Evolutionary conservation across 2,329 filamentous ascomycete species (phyloP).

Genomic region (Aspergillus spinulosporus): DNA sequence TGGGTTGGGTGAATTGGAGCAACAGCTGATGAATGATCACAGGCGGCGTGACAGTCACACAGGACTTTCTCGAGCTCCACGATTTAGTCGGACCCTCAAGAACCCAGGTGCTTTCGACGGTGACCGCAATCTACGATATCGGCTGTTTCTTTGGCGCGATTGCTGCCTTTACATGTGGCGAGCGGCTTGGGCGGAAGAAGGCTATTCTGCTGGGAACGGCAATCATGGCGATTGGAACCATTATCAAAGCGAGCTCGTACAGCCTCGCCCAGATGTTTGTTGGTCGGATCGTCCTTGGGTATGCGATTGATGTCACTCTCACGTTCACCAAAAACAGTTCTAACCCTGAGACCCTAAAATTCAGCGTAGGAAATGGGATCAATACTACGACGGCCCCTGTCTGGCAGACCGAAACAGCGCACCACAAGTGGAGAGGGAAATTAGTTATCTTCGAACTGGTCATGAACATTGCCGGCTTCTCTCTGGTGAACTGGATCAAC

Average conservation of each 20-base stretch:
- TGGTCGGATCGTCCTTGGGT: conserved; percentile 42
- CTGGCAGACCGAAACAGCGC: conserved; percentile 55
- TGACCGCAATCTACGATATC: conserved; percentile 46
- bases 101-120: conserved; percentile 44
- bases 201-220: conserved; percentile 49
- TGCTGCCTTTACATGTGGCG: conserved; percentile 48
- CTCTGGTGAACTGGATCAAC: conserved; percentile 54
- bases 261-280: conserved; percentile 52
- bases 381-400: conserved; percentile 54
- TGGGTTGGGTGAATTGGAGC: too few species aligned
- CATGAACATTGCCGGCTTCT: conserved; percentile 54
- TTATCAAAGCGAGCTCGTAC: conserved; percentile 50
- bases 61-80: conserved; percentile 53
- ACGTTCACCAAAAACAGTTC: too few species aligned
- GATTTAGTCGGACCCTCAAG: conserved; percentile 43
- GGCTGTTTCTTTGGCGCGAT: conserved; percentile 53
- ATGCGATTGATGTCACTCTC: neutral
- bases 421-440: conserved; percentile 47
- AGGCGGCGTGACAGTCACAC: conserved; percentile 57
- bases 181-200: conserved; percentile 50
- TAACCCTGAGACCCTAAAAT: neutral
- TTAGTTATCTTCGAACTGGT: conserved; percentile 52
- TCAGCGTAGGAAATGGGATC: conserved; percentile 41
- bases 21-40: neutral
- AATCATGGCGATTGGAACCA: conserved; percentile 51